Evolutionary conservation across 2,329 filamentous ascomycete species (phyloP), one percentile per base, ranked within the genome.

Genomic region (Fusarium bactridioides): DNA sequence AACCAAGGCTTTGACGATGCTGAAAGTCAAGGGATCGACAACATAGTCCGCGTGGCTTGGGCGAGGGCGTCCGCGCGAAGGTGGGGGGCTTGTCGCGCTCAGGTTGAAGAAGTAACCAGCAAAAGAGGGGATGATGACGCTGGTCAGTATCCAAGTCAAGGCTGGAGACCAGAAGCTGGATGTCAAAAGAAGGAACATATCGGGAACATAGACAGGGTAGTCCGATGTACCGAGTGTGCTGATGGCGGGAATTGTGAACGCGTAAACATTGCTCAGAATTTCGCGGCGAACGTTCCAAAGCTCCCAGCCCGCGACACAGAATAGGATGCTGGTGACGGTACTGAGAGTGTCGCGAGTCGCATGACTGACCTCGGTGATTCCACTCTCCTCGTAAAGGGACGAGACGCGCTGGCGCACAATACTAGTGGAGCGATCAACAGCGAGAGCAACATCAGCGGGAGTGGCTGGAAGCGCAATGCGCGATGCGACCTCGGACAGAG

Each of bases 31-130:
- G 8, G 95, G 95, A 80, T 99, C 96, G 72, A 95, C 90, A 10
- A 86, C 84, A 72, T 91, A 90, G 72, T 89, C 87, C 43, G 83
- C 80, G 27, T 70, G 64, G 50, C 80, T 77, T 59, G 80, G 74
- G 44, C 79, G 79, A 57, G 79, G 79, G 78, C 85, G 86, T 73
- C 84, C 85, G 72, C 84, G 83, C 47, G 76, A 79, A 67, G 74
- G 79, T 77, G 73, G 74, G 78, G 80, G 81, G 76, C 80, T 84
- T 76, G 85, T 87, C 54, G 86, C 84, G 43, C 91, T 93, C 78
- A 98, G 82, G 82, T 98, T 98, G 88, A 97, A 92, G 80, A 98
- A 97, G 84, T 96, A 98, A 31, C 93, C 94, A 45, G 90, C 86
- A 37, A 93, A 70, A 55, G 91, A 84, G 4, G 95, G 95, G 33